phyloP scores from a whole-genome alignment of 192 early-diverging fungal species.

The Entrophospora sp. region DNA sequence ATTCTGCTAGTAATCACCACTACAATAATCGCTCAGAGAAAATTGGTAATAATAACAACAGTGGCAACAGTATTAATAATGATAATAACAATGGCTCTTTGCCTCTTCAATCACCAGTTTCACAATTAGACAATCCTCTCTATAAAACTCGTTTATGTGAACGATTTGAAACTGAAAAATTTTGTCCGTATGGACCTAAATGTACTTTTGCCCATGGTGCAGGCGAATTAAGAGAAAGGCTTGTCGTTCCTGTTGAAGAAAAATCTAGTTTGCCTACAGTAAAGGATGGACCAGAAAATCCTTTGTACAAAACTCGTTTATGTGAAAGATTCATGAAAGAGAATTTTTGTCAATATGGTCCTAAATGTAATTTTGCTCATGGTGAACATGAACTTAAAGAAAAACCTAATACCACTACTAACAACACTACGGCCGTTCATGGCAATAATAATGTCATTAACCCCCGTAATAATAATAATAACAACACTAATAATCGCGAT shows the following conservation, averaged over 20 bases:
- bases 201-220: slow-evolving; percentile 72
- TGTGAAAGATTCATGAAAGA: no score
- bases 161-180: slow-evolving; percentile 64
- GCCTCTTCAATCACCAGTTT: no score
- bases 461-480: no score
- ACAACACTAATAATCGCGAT: neutral
- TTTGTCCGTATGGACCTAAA: slow-evolving; percentile 57
- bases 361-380: slow-evolving; percentile 70
- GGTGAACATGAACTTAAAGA: slow-evolving; percentile 31
- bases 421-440: no score
- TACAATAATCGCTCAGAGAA: slow-evolving; percentile 18
- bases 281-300: slow-evolving; percentile 32
- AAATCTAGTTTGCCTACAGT: neutral
- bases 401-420: slow-evolving; percentile 12
- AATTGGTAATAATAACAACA: slow-evolving; percentile 24
- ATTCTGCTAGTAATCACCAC: slow-evolving; percentile 21
- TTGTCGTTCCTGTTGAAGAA: slow-evolving; percentile 13
- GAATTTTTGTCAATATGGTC: slow-evolving; percentile 72
- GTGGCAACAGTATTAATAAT: slow-evolving; percentile 18
- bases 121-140: no score
- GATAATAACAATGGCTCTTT: no score
- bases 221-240: slow-evolving; percentile 51
- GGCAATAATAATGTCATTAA: no score
- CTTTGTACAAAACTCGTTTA: no score
- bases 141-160: no score